These are phyloP conservation scores for Paramyrothecium sp. DNA, from an alignment of 2,329 filamentous ascomycete genomes.

Conservation along the genomic window DNA sequence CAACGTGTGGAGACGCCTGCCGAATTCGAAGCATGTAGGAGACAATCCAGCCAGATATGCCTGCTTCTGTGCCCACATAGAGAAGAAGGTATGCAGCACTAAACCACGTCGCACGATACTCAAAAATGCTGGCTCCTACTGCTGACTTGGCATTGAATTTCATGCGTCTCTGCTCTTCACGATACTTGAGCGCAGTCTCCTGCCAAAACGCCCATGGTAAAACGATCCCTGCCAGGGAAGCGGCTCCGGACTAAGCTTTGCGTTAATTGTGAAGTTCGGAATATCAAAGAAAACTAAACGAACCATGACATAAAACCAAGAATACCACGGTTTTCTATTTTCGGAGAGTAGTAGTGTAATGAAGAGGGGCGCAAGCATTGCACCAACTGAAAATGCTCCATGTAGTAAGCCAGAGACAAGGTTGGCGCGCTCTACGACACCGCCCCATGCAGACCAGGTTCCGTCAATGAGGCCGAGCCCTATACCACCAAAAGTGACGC, in stretches of 20 bases:
- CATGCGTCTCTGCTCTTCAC: neutral
- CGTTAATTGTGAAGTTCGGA: no score
- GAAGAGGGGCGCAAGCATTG: neutral
- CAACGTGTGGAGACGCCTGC: conserved; percentile 29
- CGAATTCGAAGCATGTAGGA: conserved; percentile 42
- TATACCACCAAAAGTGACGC: conserved; percentile 28
- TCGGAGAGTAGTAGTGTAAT: neutral
- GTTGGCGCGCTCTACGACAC: conserved; percentile 35
- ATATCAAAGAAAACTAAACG: neutral
- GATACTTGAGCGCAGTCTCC: neutral
- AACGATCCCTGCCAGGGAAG: neutral
- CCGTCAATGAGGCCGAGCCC: conserved; percentile 40
- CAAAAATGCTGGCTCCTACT: conserved; percentile 22
- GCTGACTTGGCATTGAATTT: neutral
- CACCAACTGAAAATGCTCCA: conserved; percentile 3
- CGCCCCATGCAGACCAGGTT: conserved; percentile 44
- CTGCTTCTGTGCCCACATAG: conserved; percentile 43
- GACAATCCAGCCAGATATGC: conserved; percentile 44
- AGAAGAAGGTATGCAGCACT: conserved; percentile 40
- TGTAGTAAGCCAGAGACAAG: conserved; percentile 8
- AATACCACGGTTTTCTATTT: neutral
- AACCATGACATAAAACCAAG: neutral
- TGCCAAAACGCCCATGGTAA: neutral
- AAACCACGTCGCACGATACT: conserved; percentile 33
- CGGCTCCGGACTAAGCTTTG: neutral